Percentiles rank a stretch among this genome's conserved stretches.
Evolutionary conservation across 768 basidiomycete species (phyloP).

Genomic region (Auriculariales sp.): DNA sequence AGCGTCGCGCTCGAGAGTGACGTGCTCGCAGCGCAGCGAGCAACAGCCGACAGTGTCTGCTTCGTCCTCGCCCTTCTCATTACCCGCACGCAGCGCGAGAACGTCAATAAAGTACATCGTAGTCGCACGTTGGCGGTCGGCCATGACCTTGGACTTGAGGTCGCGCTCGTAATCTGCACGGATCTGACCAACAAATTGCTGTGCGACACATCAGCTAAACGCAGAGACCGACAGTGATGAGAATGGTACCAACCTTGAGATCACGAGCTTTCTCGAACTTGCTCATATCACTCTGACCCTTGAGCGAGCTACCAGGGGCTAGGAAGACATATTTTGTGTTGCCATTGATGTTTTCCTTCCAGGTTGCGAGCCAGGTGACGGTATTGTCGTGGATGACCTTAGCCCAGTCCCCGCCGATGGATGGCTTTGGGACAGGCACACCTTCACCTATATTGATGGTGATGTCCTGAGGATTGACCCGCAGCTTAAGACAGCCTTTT

Average conservation of each 20-base stretch:
- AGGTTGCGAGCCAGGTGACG: conserved; percentile 97
- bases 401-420: conserved; percentile 88
- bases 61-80: conserved; percentile 99
- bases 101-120: conserved; percentile 98
- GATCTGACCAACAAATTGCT: conserved; percentile 87
- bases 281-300: conserved; percentile 93
- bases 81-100: conserved; percentile 93
- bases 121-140: conserved; percentile 91
- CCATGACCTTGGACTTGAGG: conserved; percentile 83
- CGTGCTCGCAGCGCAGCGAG: conserved; percentile 91
- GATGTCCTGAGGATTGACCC: conserved; percentile 89
- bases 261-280: conserved; percentile 98
- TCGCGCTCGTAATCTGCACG: conserved; percentile 78
- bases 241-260: conserved; percentile 54
- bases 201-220: conserved; percentile 3
- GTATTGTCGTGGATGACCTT: conserved; percentile 81
- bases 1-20: conserved; percentile 53
- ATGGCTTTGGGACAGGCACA: conserved; percentile 67
- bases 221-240: neutral
- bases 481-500: conserved; percentile 86
- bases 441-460: conserved; percentile 83
- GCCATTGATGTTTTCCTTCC: conserved; percentile 96
- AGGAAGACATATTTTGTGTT: conserved; percentile 97
- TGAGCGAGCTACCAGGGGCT: conserved; percentile 92
- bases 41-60: conserved; percentile 99